Evolutionary conservation across 768 basidiomycete genomes (phyloP).

Genomic region (Pulveroboletus ravenelii): DNA sequence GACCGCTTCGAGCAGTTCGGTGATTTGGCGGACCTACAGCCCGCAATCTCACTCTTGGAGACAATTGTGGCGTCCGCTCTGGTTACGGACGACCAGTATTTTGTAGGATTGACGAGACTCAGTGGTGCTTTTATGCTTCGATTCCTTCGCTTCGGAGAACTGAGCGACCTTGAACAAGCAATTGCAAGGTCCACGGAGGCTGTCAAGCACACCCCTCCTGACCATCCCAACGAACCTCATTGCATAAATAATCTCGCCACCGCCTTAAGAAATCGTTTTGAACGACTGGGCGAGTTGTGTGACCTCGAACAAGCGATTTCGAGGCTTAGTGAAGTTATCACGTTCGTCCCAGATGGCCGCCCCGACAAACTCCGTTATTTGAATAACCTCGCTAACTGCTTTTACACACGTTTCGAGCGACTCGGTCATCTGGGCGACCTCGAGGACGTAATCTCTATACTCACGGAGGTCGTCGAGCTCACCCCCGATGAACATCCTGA

Average conservation of each 20-base stretch:
- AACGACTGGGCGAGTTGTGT: neutral
- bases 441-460: neutral
- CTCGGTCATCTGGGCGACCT: neutral
- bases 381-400: neutral
- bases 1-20: no score
- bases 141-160: no score
- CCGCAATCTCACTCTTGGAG: no score
- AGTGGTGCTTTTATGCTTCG: no score
- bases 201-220: neutral
- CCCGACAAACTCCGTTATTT: neutral
- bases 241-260: neutral
- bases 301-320: conserved; percentile 1
- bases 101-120: no score
- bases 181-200: neutral
- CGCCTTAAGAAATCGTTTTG: no score
- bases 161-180: neutral
- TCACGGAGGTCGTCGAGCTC: neutral
- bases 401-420: neutral
- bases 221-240: neutral
- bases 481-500: neutral
- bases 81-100: no score
- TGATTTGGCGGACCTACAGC: no score
- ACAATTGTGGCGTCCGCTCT: no score
- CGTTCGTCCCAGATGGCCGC: neutral
- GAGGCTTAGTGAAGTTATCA: neutral